Percentiles rank a stretch among this genome's conserved stretches.
phyloP scores from a whole-genome alignment of 2,329 filamentous ascomycete species.

The Diaporthe destruens region DNA sequence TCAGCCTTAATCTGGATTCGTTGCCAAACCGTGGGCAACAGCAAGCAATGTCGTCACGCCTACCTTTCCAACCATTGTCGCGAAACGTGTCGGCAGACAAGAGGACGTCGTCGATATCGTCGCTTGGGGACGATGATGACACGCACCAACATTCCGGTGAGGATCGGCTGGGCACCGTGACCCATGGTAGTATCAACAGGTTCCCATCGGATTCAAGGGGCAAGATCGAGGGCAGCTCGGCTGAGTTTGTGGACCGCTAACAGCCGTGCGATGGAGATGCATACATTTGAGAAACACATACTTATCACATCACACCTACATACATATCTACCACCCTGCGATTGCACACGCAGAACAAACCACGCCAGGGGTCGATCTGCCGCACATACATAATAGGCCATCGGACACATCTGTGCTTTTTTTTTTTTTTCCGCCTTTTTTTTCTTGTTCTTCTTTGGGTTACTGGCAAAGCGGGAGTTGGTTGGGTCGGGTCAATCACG shows the following conservation, averaged over 20 bases:
- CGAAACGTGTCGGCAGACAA: slow-evolving; percentile 64
- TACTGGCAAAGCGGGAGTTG: slow-evolving; percentile 26
- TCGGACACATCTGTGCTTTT: not conserved
- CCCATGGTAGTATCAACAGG: slow-evolving; percentile 68
- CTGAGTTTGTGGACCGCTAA: slow-evolving; percentile 65
- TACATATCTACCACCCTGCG: not conserved
- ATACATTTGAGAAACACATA: not conserved
- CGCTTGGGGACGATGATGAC: slow-evolving; percentile 59
- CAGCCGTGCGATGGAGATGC: not conserved
- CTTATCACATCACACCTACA: not conserved
- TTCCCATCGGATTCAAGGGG: slow-evolving; percentile 62
- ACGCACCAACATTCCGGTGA: slow-evolving; percentile 46
- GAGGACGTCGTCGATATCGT: slow-evolving; percentile 64
- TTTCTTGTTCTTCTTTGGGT: not conserved
- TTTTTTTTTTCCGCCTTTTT: not conserved
- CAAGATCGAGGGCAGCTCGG: slow-evolving; percentile 65
- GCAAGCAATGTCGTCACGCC: slow-evolving; percentile 52
- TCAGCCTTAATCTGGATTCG: slow-evolving; percentile 46
- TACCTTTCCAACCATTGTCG: slow-evolving; percentile 64
- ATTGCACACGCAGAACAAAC: slow-evolving; percentile 6
- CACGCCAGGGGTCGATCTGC: not conserved
- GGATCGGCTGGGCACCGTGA: slow-evolving; percentile 68
- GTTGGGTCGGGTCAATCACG: slow-evolving; percentile 14
- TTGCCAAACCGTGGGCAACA: slow-evolving; percentile 44
- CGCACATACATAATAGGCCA: slow-evolving; percentile 17